These are phyloP conservation scores for Zygoascus bituminiphila DNA, from an alignment of 805 yeast genomes.

Conservation along the genomic window DNA sequence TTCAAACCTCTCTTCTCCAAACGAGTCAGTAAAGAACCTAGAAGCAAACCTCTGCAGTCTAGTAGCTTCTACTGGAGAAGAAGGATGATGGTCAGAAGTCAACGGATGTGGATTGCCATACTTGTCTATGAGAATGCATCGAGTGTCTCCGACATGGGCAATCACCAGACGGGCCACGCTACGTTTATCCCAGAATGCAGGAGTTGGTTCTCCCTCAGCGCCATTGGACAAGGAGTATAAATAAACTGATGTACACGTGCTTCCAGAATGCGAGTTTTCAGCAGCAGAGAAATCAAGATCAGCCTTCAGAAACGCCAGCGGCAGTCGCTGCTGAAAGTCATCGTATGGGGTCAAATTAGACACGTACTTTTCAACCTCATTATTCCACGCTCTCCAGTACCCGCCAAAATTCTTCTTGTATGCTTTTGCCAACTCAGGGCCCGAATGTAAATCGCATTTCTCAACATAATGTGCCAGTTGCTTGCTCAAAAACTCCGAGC, in stretches of 20 bases:
- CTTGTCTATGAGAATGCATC: slow-evolving; percentile 76
- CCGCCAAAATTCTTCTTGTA: slow-evolving; percentile 61
- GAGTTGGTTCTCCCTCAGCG: slow-evolving; percentile 1
- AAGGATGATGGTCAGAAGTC: slow-evolving; percentile 80
- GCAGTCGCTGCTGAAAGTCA: slow-evolving; percentile 53
- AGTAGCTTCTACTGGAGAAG: slow-evolving; percentile 66
- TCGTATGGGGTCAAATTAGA: slow-evolving; percentile 32
- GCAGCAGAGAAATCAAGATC: slow-evolving; percentile 45
- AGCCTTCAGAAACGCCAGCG: slow-evolving; percentile 54
- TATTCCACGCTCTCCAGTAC: slow-evolving; percentile 77
- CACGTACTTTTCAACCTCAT: slow-evolving; percentile 35
- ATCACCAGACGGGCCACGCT: slow-evolving; percentile 61
- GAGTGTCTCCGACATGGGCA: slow-evolving; percentile 91
- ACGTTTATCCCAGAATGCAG: slow-evolving; percentile 50
- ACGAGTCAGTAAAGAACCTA: slow-evolving; percentile 71
- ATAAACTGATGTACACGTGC: slow-evolving; percentile 63
- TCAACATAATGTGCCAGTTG: slow-evolving; percentile 51
- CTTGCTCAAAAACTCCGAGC: slow-evolving; percentile 51
- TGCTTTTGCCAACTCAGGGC: slow-evolving; percentile 39
- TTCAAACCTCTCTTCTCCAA: slow-evolving; percentile 83
- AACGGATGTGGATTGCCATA: slow-evolving; percentile 72
- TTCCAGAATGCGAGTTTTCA: slow-evolving; percentile 41
- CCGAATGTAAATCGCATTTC: slow-evolving; percentile 29
- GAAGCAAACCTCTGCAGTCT: slow-evolving; percentile 59
- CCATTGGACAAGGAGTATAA: slow-evolving; percentile 40